These are phyloP conservation scores for Kalaharituber pfeilii DNA, from an alignment of 2,329 filamentous ascomycete species.

Conservation along the genomic window DNA sequence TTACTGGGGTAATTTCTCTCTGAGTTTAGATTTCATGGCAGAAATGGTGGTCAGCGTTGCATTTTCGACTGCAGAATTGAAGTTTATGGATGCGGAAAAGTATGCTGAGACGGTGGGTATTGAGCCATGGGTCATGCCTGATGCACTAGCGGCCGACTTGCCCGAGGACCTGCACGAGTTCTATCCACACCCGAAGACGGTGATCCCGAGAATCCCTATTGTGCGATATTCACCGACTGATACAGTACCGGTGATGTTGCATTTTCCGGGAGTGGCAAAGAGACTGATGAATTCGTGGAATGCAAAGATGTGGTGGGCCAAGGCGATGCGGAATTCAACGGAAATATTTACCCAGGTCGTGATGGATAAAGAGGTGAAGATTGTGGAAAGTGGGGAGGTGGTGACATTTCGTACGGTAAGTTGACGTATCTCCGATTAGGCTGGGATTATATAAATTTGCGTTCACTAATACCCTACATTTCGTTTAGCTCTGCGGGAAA, in stretches of 20 bases:
- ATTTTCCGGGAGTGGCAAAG: not conserved
- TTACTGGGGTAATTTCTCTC: slow-evolving; percentile 5
- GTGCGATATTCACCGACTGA: not conserved
- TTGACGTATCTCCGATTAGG: too few species aligned
- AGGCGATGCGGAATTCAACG: not conserved
- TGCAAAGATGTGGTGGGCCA: not conserved
- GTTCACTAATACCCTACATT: not conserved
- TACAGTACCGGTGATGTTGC: not conserved
- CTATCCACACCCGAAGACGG: too few species aligned
- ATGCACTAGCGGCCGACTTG: too few species aligned
- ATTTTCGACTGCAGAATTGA: slow-evolving; percentile 4
- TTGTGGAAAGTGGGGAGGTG: not conserved
- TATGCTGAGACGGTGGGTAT: not conserved
- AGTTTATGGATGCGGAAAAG: not conserved
- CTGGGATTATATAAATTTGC: too few species aligned
- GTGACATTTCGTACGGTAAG: not conserved
- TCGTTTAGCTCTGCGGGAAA: not conserved
- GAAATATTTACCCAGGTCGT: not conserved
- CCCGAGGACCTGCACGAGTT: too few species aligned
- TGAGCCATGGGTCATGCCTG: not conserved
- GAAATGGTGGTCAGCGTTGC: slow-evolving; percentile 7
- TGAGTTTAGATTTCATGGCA: slow-evolving; percentile 8
- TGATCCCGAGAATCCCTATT: not conserved
- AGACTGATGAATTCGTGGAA: not conserved
- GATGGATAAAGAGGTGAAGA: not conserved